A percentile compares a stretch with the other conserved stretches of the same genome.
phyloP scores from a whole-genome alignment of 805 yeast species.

The Candida pseudoglaebosa region DNA sequence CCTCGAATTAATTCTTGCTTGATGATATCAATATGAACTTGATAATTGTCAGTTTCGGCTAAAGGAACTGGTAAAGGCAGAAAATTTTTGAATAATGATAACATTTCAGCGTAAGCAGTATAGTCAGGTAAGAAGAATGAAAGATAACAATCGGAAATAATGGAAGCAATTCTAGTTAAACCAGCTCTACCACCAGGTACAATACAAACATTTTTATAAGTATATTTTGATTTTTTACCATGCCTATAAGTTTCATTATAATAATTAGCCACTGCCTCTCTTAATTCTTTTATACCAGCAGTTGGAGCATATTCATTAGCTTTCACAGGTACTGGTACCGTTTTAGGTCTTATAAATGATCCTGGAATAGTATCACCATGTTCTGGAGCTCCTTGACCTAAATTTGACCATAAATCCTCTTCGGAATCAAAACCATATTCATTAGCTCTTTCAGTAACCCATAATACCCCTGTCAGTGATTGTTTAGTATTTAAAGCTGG shows the following conservation, averaged over 20 bases:
- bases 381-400: conserved; percentile 66
- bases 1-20: conserved; percentile 53
- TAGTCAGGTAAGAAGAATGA: conserved; percentile 61
- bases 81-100: conserved; percentile 57
- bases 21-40: conserved; percentile 49
- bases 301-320: conserved; percentile 59
- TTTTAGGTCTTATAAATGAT: conserved; percentile 50
- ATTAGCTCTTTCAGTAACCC: conserved; percentile 60
- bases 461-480: conserved; percentile 59
- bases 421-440: conserved; percentile 50
- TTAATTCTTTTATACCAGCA: conserved; percentile 49
- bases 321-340: conserved; percentile 43
- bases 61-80: conserved; percentile 62
- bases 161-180: conserved; percentile 57
- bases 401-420: conserved; percentile 49
- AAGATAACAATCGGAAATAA: conserved; percentile 54
- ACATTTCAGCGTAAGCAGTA: conserved; percentile 64
- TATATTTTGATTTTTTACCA: conserved; percentile 48
- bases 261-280: conserved; percentile 55
- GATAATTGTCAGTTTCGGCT: conserved; percentile 53
- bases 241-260: conserved; percentile 53
- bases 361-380: conserved; percentile 58
- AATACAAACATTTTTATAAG: conserved; percentile 57
- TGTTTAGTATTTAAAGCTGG: conserved; percentile 59
- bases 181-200: conserved; percentile 68